A percentile compares a stretch with the other conserved stretches of the same genome.
Evolutionary conservation across 176 grass and related monocot genomes (phyloP).

Genomic region (Carex kokanica): DNA sequence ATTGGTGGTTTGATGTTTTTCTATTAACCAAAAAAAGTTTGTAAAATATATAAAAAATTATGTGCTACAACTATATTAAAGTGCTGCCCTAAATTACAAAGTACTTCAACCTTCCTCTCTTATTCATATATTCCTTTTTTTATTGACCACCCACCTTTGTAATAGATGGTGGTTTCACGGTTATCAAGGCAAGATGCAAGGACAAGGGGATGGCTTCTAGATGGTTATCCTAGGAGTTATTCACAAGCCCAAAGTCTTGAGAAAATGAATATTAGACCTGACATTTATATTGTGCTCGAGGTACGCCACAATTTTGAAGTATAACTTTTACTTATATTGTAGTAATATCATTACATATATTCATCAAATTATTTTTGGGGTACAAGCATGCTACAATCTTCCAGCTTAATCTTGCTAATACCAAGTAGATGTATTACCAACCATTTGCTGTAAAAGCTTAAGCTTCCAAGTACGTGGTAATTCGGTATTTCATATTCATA

Average conservation of each 20-base stretch:
- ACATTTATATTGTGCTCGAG: constrained; percentile 74
- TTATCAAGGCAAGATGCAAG: constrained; percentile 63
- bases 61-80: not conserved
- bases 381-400: not conserved
- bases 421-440: not conserved
- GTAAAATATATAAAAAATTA: not conserved
- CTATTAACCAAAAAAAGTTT: not conserved
- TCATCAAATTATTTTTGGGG: not conserved
- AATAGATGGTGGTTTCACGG: constrained; percentile 75
- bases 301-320: constrained; percentile 46
- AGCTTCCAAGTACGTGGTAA: not conserved
- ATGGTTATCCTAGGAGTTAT: constrained; percentile 84
- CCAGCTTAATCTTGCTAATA: no score
- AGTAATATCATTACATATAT: constrained; percentile 8
- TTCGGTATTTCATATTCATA: not conserved
- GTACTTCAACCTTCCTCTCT: not conserved
- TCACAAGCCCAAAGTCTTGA: constrained; percentile 83
- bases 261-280: constrained; percentile 66
- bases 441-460: not conserved
- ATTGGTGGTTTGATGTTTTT: not conserved
- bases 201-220: constrained; percentile 90
- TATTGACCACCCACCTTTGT: not conserved
- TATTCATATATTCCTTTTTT: not conserved
- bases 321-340: constrained; percentile 13
- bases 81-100: not conserved